Evolutionary conservation across 164 flowering plant genomes (phyloP).

Genomic region (Berberis thunbergii): DNA sequence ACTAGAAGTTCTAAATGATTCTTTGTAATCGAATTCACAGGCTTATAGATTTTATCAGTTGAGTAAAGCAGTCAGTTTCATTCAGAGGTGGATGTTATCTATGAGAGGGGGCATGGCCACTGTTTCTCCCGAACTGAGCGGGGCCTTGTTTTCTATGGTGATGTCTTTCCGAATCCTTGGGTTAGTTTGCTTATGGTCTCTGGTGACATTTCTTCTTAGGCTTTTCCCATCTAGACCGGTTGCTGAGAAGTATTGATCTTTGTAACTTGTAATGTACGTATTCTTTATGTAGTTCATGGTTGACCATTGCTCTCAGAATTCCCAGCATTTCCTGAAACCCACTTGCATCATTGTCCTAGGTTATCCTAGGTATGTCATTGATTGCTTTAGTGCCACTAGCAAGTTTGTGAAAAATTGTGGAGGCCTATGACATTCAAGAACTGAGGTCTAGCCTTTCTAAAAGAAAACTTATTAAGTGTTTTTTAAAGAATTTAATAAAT

Average conservation of each 20-base stretch:
- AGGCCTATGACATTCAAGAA: too few relatives aligned
- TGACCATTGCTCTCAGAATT: too few relatives aligned
- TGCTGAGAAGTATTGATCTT: constrained; percentile 55
- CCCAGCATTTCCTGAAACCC: too few relatives aligned
- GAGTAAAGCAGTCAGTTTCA: constrained; percentile 53
- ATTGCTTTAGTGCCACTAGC: too few relatives aligned
- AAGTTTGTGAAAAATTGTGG: too few relatives aligned
- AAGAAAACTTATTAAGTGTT: too few relatives aligned
- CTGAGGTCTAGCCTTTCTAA: too few relatives aligned
- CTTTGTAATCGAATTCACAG: constrained; percentile 29
- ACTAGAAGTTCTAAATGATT: background rate
- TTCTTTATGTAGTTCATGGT: background rate
- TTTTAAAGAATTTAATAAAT: too few relatives aligned
- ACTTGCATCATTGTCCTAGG: too few relatives aligned
- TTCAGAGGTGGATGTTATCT: constrained; percentile 46
- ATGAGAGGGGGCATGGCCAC: constrained; percentile 38
- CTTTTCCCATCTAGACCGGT: constrained; percentile 94
- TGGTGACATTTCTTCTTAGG: constrained; percentile 75
- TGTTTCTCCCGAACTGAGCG: constrained; percentile 36
- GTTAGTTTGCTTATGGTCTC: constrained; percentile 79
- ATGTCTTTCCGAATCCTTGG: constrained; percentile 61
- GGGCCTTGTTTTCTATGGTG: constrained; percentile 47
- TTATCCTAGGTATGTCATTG: too few relatives aligned
- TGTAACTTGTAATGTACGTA: constrained; percentile 13
- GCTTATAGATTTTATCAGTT: constrained; percentile 75